A percentile compares a stretch with the other conserved stretches of the same genome.
phyloP scores from a whole-genome alignment of 257 asterid species.

The Solanum piurae region DNA sequence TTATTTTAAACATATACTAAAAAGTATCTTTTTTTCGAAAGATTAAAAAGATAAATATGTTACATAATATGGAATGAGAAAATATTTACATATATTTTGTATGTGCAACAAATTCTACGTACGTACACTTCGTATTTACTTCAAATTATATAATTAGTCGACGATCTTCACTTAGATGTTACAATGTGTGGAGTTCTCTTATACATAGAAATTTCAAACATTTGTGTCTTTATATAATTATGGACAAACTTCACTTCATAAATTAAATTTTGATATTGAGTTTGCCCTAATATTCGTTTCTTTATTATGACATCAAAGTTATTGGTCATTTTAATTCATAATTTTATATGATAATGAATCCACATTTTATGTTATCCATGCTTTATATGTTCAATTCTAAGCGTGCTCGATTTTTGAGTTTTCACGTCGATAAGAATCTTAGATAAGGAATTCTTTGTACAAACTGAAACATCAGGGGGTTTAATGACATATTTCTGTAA shows the following conservation, averaged over 20 bases:
- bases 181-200: neutral
- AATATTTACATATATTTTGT: neutral
- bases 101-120: neutral
- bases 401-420: neutral
- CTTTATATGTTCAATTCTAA: neutral
- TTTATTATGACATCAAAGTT: neutral
- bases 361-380: neutral
- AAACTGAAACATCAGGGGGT: neutral
- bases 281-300: neutral
- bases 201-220: neutral
- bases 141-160: neutral
- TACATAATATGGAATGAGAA: neutral
- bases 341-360: neutral
- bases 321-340: neutral
- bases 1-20: no score
- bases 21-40: neutral
- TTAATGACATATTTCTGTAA: neutral
- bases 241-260: neutral
- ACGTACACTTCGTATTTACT: neutral
- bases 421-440: neutral
- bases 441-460: neutral
- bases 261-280: neutral
- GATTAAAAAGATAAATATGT: neutral
- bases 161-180: neutral
- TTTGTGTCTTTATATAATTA: neutral